Evolutionary conservation across 805 yeast genomes (phyloP).

Genomic region (Candida xyloterini): DNA sequence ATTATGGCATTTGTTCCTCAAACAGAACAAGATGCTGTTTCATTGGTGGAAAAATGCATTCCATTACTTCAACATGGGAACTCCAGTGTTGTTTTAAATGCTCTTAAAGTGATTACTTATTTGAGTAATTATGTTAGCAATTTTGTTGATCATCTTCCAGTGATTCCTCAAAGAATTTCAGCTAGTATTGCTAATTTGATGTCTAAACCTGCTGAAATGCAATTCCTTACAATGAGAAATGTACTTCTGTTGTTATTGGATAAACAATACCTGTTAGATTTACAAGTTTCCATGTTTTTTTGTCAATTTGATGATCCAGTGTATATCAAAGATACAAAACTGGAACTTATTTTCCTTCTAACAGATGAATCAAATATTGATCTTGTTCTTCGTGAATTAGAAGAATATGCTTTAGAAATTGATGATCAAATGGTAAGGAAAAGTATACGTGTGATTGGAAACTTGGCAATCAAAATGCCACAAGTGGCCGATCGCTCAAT

Average conservation of each 20-base stretch:
- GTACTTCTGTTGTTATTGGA: slow-evolving; percentile 71
- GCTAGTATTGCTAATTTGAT: slow-evolving; percentile 65
- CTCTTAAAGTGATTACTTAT: slow-evolving; percentile 70
- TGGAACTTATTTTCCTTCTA: slow-evolving; percentile 78
- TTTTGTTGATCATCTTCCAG: slow-evolving; percentile 53
- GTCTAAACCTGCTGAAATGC: slow-evolving; percentile 77
- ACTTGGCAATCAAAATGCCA: slow-evolving; percentile 74
- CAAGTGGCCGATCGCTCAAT: slow-evolving; percentile 63
- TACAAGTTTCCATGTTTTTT: slow-evolving; percentile 79
- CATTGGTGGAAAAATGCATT: slow-evolving; percentile 58
- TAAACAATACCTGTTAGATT: slow-evolving; percentile 52
- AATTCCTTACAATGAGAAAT: slow-evolving; percentile 78
- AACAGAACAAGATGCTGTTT: slow-evolving; percentile 59
- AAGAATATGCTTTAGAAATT: slow-evolving; percentile 83
- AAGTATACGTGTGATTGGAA: slow-evolving; percentile 87
- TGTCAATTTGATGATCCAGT: slow-evolving; percentile 83
- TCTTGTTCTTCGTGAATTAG: slow-evolving; percentile 67
- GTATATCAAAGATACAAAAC: slow-evolving; percentile 83
- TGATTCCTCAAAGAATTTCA: slow-evolving; percentile 57
- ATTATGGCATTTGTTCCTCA: slow-evolving; percentile 71
- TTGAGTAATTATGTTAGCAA: slow-evolving; percentile 65
- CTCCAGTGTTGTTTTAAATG: slow-evolving; percentile 74
- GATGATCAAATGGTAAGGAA: slow-evolving; percentile 84
- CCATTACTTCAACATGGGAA: slow-evolving; percentile 80
- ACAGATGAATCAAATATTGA: slow-evolving; percentile 64